These are phyloP conservation scores for Ettlia oleoabundans DNA, from an alignment of 139 green algal genomes.

Conservation along the genomic window DNA sequence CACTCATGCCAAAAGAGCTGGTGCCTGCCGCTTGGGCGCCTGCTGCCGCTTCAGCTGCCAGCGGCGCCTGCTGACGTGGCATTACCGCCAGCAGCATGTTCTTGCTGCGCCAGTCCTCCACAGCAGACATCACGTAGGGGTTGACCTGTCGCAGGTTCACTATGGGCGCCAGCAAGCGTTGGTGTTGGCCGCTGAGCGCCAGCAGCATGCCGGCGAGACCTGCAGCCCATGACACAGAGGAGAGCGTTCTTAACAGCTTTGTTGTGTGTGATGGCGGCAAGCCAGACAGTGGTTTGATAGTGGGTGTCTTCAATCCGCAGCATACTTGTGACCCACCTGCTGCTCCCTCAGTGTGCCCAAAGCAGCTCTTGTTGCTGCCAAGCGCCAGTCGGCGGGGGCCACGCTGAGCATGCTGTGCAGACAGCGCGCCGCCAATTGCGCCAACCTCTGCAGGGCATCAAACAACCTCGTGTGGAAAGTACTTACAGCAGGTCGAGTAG, in stretches of 20 bases:
- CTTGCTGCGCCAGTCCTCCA: conserved; percentile 12
- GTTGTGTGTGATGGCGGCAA: no score
- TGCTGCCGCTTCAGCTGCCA: not conserved
- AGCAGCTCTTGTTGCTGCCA: conserved; percentile 56
- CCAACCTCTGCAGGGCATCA: conserved; percentile 38
- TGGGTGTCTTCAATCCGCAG: not conserved
- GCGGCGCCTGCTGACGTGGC: conserved; percentile 12
- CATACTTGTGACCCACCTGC: no score
- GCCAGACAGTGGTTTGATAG: no score
- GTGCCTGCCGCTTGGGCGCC: conserved; percentile 6
- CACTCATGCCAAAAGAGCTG: conserved; percentile 54
- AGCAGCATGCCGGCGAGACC: conserved; percentile 71
- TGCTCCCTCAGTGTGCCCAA: conserved; percentile 66
- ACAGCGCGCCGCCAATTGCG: not conserved
- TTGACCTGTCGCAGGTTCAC: conserved; percentile 79
- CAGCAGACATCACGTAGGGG: conserved; percentile 52
- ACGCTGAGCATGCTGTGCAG: not conserved
- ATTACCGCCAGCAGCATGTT: not conserved
- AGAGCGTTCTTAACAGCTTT: not conserved
- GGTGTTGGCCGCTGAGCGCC: conserved; percentile 31
- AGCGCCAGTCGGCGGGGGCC: not conserved
- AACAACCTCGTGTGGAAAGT: no score
- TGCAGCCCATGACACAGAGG: not conserved
- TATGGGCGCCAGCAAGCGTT: conserved; percentile 19
- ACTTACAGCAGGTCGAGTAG: no score